A percentile compares a stretch with the other conserved stretches of the same genome.
phyloP scores from a whole-genome alignment of 192 early-diverging fungal species.

The Gamsiella multidivaricata region DNA sequence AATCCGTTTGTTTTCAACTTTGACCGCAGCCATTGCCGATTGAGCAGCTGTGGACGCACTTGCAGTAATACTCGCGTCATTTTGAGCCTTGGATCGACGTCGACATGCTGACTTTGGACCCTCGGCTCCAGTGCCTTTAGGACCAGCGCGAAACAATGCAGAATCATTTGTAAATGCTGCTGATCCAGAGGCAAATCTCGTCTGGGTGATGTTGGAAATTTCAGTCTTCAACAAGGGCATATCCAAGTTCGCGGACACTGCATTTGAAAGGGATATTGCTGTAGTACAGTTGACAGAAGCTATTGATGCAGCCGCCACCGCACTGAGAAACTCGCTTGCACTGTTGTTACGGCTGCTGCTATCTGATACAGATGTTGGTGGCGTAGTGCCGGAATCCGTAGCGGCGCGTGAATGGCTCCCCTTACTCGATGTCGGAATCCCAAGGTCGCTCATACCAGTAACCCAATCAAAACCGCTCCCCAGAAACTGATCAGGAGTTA shows the following conservation, averaged over 20 bases:
- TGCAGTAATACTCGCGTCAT: not conserved
- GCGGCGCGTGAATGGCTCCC: not conserved
- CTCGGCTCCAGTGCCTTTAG: not conserved
- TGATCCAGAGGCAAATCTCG: too few relatives aligned
- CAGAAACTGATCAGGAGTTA: conserved; percentile 27
- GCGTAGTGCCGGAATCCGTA: not conserved
- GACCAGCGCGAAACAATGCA: too few relatives aligned
- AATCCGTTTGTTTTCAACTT: not conserved
- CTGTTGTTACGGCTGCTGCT: not conserved
- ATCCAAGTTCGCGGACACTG: too few relatives aligned
- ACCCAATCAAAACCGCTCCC: conserved; percentile 34
- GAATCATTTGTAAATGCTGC: too few relatives aligned
- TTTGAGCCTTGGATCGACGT: conserved; percentile 8
- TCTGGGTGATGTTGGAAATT: too few relatives aligned
- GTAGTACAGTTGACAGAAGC: too few relatives aligned
- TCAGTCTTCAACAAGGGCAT: too few relatives aligned
- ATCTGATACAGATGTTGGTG: not conserved
- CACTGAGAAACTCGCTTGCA: not conserved
- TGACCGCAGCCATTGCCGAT: not conserved
- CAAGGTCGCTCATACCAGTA: conserved; percentile 17
- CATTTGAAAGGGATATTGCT: too few relatives aligned
- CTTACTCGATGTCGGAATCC: not conserved
- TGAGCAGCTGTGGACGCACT: not conserved
- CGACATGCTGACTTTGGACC: not conserved
- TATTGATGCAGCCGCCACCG: too few relatives aligned